Base-by-base conservation (phyloP, 176 grass and related monocot species). In the Eragrostis curvula region DNA sequence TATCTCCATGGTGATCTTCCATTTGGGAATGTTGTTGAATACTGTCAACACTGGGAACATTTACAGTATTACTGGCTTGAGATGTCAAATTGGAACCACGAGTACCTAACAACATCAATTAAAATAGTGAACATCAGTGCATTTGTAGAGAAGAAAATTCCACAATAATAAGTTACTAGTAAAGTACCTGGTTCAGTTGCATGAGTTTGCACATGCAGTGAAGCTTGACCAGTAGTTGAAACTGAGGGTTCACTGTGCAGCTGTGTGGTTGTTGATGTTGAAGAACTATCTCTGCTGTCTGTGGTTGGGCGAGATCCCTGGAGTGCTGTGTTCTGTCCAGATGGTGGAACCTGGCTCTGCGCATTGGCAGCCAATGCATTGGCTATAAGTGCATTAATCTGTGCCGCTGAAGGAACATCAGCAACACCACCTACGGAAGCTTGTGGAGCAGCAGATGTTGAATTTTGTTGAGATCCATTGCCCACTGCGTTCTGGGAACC, bases 391-490 rank as follows among this genome's bases (percentile, higher is more conserved):
- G 84, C 67, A 80, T 62, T 87, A 72, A 85, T 73, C 48, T 97
- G 92, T 85, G 89, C 78, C 63, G 83, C 74, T 73, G 90, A 80
- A 85, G 87, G 76, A 61, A 89, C 29, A 83, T 68, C 74, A 86
- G 56, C 45, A 88, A 79, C 53, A 78, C 80, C 85, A 81, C 80
- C 87, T 78, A 81, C 67, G 86, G 85, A 81, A 81, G 72, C 81
- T 79, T 92, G 87, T 77, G 68, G 86, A 72, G 76, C 9, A 85
- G 42, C 32, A 73, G 61, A 48, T 79, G 89, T 39, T 20, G 73
- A 56, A 73, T 79, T 86, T 41, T 70, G 87, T 57, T 89, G 82
- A 76, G 71, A 62, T 83, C 60, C 82, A 74, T 46, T 74, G 43
- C 77, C 79, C 52, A 12, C 71, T 39, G 78, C 40, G 43, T 41